Evolutionary conservation across 257 asterid genomes (phyloP), one percentile per base, ranked within the genome.

Genomic region (Mentha longifolia): DNA sequence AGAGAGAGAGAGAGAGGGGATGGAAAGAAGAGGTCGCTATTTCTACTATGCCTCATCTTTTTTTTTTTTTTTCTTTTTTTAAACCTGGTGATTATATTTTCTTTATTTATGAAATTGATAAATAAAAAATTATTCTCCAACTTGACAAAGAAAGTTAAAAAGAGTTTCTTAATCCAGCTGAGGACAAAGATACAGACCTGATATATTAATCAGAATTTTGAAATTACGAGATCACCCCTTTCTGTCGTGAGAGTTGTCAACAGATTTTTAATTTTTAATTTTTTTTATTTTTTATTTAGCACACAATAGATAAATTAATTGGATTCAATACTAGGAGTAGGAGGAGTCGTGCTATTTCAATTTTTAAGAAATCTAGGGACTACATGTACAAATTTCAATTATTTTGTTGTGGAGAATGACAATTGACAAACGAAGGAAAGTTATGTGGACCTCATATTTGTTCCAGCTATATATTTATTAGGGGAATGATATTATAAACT

Each of bases 11-110:
- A 73, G 75, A 65, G n/a, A 63, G 52, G 11, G 15, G 49, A 15
- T 15, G 60, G 28, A 78, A 75, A 79, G 84, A 84, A 85, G 79
- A 76, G 76, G 91, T 87, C 88, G 88, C 83, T 82, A 72, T 83
- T 78, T 71, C 73, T 77, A 71, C 79, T 59, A 70, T 71, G 65
- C 72, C 86, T 67, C 81, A 67, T 76, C 4, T 7, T 17, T 7
- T 72, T 83, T 68, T 79, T 47, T 76, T 46, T 4, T 72, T 83
- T 68, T 79, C 43, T 76, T 46, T 4, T 16, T 11, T 67, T 35
- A 7, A 35, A 35, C 7, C 8, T 35, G 8, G 8, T 35, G 8
- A 5, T 35, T 35, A 35, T 35, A 4, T 68, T 76, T 71, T 41
- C 9, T 31, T 46, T 35, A 22, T 11, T 49, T 15, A 50, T 5